Percentiles rank a stretch among this genome's conserved stretches.
phyloP scores from a whole-genome alignment of 805 yeast species.

The Allodekkera sacchari region DNA sequence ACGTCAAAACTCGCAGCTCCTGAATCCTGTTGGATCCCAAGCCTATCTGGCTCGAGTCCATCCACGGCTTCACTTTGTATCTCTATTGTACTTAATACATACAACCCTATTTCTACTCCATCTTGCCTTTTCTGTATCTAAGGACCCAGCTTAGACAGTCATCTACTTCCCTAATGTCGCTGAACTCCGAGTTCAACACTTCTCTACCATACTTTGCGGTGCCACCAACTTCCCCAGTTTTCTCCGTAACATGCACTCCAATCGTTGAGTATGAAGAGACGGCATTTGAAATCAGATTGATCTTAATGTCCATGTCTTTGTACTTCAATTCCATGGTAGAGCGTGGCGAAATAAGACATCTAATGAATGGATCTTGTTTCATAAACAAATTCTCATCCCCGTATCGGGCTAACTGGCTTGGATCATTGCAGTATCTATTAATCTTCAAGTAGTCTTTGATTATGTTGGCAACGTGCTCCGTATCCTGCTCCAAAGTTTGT shows the following conservation, averaged over 20 bases:
- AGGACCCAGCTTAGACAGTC: conserved; percentile 51
- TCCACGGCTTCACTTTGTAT: too few species aligned
- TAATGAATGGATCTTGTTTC: conserved; percentile 11
- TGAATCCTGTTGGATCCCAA: too few species aligned
- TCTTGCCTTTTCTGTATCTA: too few species aligned
- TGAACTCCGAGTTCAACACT: conserved; percentile 38
- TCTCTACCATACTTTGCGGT: conserved; percentile 23
- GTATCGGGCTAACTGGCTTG: conserved; percentile 4
- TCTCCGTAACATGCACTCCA: not conserved
- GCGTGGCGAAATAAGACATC: conserved; percentile 14
- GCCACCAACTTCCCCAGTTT: conserved; percentile 7
- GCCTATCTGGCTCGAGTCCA: too few species aligned
- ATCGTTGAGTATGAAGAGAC: conserved; percentile 10
- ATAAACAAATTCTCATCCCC: not conserved
- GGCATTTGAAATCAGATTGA: conserved; percentile 9
- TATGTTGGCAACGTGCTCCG: conserved; percentile 12
- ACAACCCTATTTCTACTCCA: too few species aligned
- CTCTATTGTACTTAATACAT: too few species aligned
- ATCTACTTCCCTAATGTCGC: conserved; percentile 42
- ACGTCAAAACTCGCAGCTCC: too few species aligned
- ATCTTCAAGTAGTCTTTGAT: conserved; percentile 8
- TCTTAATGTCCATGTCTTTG: conserved; percentile 5
- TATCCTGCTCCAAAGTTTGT: conserved; percentile 6
- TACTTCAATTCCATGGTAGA: conserved; percentile 10
- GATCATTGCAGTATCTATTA: conserved; percentile 13